Percentiles rank a stretch among this genome's conserved stretches.
Conservation (phyloP, 257 asterid genomes). For the Perilla frutescens region DNA sequence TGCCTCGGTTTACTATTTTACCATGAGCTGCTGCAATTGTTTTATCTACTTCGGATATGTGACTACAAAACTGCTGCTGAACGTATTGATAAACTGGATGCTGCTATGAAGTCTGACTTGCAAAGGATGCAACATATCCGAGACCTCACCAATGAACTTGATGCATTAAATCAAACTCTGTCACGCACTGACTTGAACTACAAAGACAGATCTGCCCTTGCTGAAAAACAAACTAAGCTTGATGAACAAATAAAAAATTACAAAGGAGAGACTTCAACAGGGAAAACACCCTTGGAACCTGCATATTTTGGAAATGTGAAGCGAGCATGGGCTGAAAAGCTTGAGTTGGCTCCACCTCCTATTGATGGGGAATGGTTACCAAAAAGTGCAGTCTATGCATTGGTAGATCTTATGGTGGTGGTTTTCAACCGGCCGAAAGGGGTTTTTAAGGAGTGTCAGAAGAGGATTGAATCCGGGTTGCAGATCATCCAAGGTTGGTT, state of each 20-base stretch:
- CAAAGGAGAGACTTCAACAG: conserved; percentile 54
- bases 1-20: conserved; percentile 84
- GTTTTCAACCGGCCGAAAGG: conserved; percentile 96
- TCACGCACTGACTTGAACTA: conserved; percentile 62
- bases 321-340: conserved; percentile 78
- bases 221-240: conserved; percentile 62
- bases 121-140: conserved; percentile 68
- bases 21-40: conserved; percentile 87
- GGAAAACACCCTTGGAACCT: conserved; percentile 74
- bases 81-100: conserved; percentile 82
- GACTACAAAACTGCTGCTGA: conserved; percentile 92
- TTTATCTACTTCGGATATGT: conserved; percentile 88
- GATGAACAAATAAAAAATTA: conserved; percentile 66
- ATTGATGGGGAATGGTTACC: conserved; percentile 99
- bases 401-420: conserved; percentile 88
- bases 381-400: conserved; percentile 88
- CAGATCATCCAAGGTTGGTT: conserved; percentile 78
- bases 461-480: conserved; percentile 87
- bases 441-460: conserved; percentile 78
- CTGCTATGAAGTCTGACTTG: conserved; percentile 83
- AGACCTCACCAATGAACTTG: conserved; percentile 72
- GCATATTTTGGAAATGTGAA: conserved; percentile 89
- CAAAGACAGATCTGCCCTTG: conserved; percentile 73
- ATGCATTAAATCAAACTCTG: conserved; percentile 63
- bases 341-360: conserved; percentile 95